These are phyloP conservation scores for Vitis hybrid DNA, from an alignment of 177 flowering plant genomes.

Conservation along the genomic window DNA sequence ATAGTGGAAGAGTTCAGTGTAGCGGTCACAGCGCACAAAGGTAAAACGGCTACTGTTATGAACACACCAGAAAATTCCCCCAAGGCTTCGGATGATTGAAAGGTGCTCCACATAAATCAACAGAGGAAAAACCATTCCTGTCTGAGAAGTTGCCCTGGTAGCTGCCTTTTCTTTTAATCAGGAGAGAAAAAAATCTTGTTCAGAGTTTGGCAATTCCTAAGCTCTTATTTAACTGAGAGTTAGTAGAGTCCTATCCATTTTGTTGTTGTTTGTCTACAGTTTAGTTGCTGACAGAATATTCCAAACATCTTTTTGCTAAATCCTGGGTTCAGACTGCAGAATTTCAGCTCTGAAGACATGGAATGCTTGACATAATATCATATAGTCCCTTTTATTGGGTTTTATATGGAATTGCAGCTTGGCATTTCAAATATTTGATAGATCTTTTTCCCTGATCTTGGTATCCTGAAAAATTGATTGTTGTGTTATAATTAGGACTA, in stretches of 20 bases:
- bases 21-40: slow-evolving; percentile 59
- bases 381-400: not conserved
- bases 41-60: slow-evolving; percentile 27
- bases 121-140: not conserved
- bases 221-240: slow-evolving; percentile 16
- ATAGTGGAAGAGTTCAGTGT: slow-evolving; percentile 68
- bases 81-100: slow-evolving; percentile 56
- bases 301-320: slow-evolving; percentile 5
- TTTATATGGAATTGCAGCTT: slow-evolving; percentile 1
- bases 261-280: slow-evolving; percentile 14
- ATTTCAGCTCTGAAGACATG: not conserved
- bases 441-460: not conserved
- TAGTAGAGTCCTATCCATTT: slow-evolving; percentile 9
- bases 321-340: slow-evolving; percentile 6
- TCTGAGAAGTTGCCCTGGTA: not conserved
- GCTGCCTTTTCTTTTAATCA: not conserved
- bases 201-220: slow-evolving; percentile 8
- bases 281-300: slow-evolving; percentile 8
- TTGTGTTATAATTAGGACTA: not conserved
- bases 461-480: not conserved
- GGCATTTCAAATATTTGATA: not conserved
- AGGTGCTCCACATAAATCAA: not conserved
- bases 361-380: slow-evolving; percentile 10
- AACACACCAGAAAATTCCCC: slow-evolving; percentile 93
- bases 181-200: not conserved